Conservation (phyloP, 805 yeast species). For the Saccharomyces cerevisiae region DNA sequence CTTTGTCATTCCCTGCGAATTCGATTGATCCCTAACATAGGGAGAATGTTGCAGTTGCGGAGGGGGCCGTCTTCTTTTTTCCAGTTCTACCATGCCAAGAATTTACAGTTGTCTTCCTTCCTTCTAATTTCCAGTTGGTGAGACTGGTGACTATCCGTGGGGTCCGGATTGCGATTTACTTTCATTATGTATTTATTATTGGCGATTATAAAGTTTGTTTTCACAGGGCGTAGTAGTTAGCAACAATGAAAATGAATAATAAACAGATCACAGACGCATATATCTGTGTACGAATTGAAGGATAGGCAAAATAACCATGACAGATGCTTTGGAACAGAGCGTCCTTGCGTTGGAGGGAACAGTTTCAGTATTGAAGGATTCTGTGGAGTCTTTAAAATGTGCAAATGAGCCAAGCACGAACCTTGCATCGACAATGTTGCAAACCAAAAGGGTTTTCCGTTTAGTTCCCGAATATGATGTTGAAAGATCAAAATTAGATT, state of each 20-base stretch:
- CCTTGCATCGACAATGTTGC: constrained; percentile 19
- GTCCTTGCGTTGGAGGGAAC: constrained; percentile 18
- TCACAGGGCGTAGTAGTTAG: background rate
- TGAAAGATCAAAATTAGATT: constrained; percentile 26
- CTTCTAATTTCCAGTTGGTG: background rate
- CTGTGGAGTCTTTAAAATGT: constrained; percentile 14
- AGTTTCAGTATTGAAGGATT: constrained; percentile 13
- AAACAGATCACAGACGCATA: background rate
- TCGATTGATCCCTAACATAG: constrained; percentile 1
- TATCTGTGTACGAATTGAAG: background rate
- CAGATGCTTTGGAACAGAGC: constrained; percentile 18
- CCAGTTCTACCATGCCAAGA: constrained; percentile 10
- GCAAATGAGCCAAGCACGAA: constrained; percentile 17
- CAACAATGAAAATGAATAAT: background rate
- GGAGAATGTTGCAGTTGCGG: constrained; percentile 6
- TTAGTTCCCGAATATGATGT: constrained; percentile 30
- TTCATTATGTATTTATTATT: background rate
- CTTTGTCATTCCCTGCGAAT: background rate
- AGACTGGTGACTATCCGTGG: background rate
- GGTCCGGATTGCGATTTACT: background rate
- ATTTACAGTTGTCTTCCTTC: background rate
- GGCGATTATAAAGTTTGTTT: background rate
- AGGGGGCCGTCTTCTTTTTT: constrained; percentile 11
- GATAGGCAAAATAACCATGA: constrained; percentile 9
- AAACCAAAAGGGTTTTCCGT: constrained; percentile 23